Base-by-base conservation (phyloP, 2,329 filamentous ascomycete genomes). In the Clarireedia homoeocarpa region DNA sequence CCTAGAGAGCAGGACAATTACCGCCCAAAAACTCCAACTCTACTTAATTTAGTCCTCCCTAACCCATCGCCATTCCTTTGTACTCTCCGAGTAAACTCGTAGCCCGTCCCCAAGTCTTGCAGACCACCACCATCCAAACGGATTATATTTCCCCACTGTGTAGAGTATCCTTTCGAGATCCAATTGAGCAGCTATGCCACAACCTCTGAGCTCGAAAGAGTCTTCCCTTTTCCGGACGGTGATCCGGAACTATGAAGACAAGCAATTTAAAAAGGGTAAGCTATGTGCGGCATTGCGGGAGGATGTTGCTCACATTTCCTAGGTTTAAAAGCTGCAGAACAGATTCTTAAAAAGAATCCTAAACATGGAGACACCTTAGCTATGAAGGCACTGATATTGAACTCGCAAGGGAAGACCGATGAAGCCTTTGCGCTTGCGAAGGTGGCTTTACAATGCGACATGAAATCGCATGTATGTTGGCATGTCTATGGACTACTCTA, bases 401-500 rank as follows among this genome's bases (percentile, higher is more conserved):
- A 95, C 72, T 86, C 88, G 46, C 87, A 92, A 73, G 90, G 91
- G 65, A 92, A 95, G 74, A 85, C 86, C 30, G 90, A 96, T 57
- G 94, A 99, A 74, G 95, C 95, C 0, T 99, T 99, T 71, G 83
- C 85, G 47, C 80, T 99, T 58, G 92, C 89, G 68, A 99, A 96
- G 75, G 82, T 91, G 63, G 94, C 95, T 36, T 79, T 99, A 66
- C 91, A 87, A 63, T 90, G 91, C 67, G 91, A 97, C 71, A 97
- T 99, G 91, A 96, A 95, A 77, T 96, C 91, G 67, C 92, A 97
- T 74, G 91, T 99, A 67, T 97, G 91, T 78, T 99, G 94, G 94
- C 95, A 99, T 73, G 94, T 99, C 59, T 99, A 97, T 71, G 94
- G 95, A 34, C 75, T 99, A 64, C 80, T 99, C 51, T 97, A 95